Evolutionary conservation across 306 rosid genomes (phyloP), one percentile per base, ranked within the genome.

Genomic region (Abrus pulchellus): DNA sequence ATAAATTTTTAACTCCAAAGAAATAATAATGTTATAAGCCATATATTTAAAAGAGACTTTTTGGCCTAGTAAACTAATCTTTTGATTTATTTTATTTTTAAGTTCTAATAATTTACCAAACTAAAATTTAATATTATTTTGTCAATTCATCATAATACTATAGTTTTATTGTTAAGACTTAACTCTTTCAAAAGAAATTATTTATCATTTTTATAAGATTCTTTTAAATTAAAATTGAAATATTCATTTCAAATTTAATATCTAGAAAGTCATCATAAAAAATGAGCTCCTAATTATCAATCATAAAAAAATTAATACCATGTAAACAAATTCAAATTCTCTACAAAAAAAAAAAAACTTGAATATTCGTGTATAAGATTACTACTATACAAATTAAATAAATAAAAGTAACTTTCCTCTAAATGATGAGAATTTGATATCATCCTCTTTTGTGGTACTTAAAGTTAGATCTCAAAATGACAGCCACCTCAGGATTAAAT

Each of bases 391-490:
- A 36, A 38, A 20, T 20, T 20, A 20, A 62, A 62, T 62, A 33
- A 62, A 62, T 12, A 53, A 52, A 56, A 40, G 68, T 43, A 68
- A 52, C 76, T 62, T 70, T 73, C 8, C 41, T 28, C 2, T 27
- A 10, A 63, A 38, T 45, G 9, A 55, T 55, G 66, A 50, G 66
- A 47, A 65, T 64, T 48, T 54, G 59, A 14, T 76, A 38, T 69
- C 20, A 79, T 13, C 1, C 36, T 72, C 9, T 78, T 54, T 56
- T 3, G 38, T 36, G 32, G 66, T 66, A 72, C 60, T 43, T 62
- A 82, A 80, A 78, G 83, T 72, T 32, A 45, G 72, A 84, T 53
- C 53, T 57, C 10, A 72, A 55, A 10, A 72, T 66, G 63, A 83
- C 63, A 60, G 79, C 71, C 81, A 74, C 74, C 74, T 50, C 74